phyloP scores from a whole-genome alignment of 2,329 filamentous ascomycete species.

The Cryphonectria parasitica region DNA sequence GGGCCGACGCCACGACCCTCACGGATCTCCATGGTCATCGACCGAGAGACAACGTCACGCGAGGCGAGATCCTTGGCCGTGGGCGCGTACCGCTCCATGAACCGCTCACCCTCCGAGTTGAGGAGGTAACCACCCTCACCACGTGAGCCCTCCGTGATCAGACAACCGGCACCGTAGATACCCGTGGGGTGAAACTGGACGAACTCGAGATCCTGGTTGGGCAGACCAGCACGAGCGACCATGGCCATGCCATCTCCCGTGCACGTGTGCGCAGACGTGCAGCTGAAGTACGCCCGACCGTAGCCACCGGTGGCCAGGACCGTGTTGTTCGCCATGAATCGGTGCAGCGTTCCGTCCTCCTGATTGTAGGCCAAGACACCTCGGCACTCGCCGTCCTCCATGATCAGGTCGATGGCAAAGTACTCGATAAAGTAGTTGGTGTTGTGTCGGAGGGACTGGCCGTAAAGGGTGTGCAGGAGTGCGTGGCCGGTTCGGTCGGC shows the following conservation, averaged over 20 bases:
- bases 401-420: constrained; percentile 95
- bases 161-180: constrained; percentile 96
- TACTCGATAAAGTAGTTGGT: constrained; percentile 99
- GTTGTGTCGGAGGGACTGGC: constrained; percentile 94
- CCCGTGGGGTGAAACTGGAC: constrained; percentile 99
- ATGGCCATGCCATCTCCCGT: constrained; percentile 99
- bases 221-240: constrained; percentile 95
- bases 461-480: constrained; percentile 96
- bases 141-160: constrained; percentile 97
- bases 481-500: constrained; percentile 97
- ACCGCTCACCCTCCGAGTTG: constrained; percentile 97
- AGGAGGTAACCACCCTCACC: constrained; percentile 98
- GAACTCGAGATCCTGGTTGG: constrained; percentile 99
- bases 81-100: constrained; percentile 98
- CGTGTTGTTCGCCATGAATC: constrained; percentile 96
- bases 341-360: constrained; percentile 96
- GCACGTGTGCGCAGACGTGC: constrained; percentile 96
- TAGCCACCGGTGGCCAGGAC: constrained; percentile 97
- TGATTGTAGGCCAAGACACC: constrained; percentile 98
- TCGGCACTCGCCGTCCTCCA: constrained; percentile 96
- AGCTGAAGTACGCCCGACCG: constrained; percentile 97
- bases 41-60: constrained; percentile 94
- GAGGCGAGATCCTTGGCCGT: constrained; percentile 97
- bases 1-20: constrained; percentile 95
- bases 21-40: constrained; percentile 98